Base-by-base conservation (phyloP, 2,329 filamentous ascomycete genomes). In the Beauveria bassiana region DNA sequence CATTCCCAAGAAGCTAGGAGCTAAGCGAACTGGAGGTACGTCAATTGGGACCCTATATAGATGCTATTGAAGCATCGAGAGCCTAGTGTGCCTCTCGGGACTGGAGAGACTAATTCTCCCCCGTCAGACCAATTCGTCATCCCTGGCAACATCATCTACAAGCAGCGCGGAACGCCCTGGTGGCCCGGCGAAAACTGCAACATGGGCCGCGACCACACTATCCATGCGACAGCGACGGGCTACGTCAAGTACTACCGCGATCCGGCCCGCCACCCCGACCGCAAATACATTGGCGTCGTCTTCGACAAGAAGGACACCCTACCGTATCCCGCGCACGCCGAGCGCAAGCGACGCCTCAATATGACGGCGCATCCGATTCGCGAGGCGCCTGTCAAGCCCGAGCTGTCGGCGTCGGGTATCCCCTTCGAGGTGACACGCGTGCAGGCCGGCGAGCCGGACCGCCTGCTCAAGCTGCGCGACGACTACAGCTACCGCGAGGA, bases 171-270 rank as follows among this genome's bases (percentile, higher is more conserved):
- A 69, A 96, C 95, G 4, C 85, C 87, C 70, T 99, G 95, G 95
- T 93, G 88, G 74, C 89, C 95, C 1, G 95, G 95, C 70, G 95
- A 98, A 74, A 98, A 99, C 77, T 91, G 90, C 75, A 90, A 87
- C 69, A 93, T 98, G 81, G 95, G 95, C 56, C 89, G 95, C 64
- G 93, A 99, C 75, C 95, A 98, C 79, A 98, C 93, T 56, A 96
- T 99, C 72, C 96, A 90, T 75, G 87, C 95, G 59, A 87, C 86
- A 63, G 85, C 89, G 61, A 82, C 88, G 3, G 95, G 95, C 65
- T 99, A 96, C 75, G 95, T 99, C 64, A 92, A 95, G 69, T 99
- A 96, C 83, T 99, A 99, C 81, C 86, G 88, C 71, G 93, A 99
- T 72, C 92, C 93, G 0, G 75, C 82, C 38, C 83, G 81, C 63